A percentile compares a stretch with the other conserved stretches of the same genome.
Conservation (phyloP, 192 early-diverging fungal species). For the Backusella circina region DNA sequence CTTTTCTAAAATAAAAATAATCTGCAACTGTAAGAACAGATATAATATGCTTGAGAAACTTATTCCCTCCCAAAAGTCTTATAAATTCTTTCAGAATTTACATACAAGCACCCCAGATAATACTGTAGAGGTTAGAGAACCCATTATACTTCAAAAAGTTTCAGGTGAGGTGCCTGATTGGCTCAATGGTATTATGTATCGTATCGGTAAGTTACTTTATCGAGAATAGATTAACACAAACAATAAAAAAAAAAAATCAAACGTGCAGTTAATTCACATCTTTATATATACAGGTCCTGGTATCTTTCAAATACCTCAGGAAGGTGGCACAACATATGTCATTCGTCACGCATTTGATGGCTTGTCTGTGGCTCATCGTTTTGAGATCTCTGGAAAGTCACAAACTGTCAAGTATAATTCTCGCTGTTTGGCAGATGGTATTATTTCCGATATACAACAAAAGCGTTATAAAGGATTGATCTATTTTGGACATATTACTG, state of each 20-base stretch:
- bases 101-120: slow-evolving; percentile 9
- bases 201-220: slow-evolving; percentile 34
- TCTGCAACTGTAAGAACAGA: no score
- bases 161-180: slow-evolving; percentile 45
- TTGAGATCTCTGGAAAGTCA: slow-evolving; percentile 9
- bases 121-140: slow-evolving; percentile 34
- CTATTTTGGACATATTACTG: slow-evolving; percentile 23
- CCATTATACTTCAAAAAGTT: slow-evolving; percentile 23
- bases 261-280: background rate
- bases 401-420: slow-evolving; percentile 25
- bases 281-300: slow-evolving; percentile 19
- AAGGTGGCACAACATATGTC: slow-evolving; percentile 19
- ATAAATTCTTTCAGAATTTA: background rate
- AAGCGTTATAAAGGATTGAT: background rate
- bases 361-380: slow-evolving; percentile 26
- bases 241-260: background rate
- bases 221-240: background rate
- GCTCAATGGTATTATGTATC: slow-evolving; percentile 48
- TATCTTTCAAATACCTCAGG: slow-evolving; percentile 15
- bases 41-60: background rate
- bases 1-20: background rate
- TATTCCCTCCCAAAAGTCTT: background rate
- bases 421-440: slow-evolving; percentile 14
- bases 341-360: slow-evolving; percentile 36
- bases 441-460: slow-evolving; percentile 10